phyloP scores from a whole-genome alignment of 306 rosid genomes.

The Ormosia semicastrata region DNA sequence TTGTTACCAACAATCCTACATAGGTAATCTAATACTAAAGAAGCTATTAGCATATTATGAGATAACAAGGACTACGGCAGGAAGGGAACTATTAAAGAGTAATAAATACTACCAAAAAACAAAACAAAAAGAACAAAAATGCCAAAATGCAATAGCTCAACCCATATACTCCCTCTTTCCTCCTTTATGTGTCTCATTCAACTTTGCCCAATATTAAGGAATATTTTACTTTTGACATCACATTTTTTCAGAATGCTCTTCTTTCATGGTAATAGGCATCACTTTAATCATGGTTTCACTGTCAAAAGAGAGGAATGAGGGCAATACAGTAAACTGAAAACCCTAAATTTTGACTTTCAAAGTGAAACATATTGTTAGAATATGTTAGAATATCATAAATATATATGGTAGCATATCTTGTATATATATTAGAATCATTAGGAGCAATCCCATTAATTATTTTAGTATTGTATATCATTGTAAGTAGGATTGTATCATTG shows the following conservation, averaged over 20 bases:
- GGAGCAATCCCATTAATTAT: too few relatives aligned
- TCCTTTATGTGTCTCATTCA: constrained; percentile 8
- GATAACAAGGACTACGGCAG: background rate
- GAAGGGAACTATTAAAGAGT: background rate
- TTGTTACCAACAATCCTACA: background rate
- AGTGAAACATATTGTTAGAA: background rate
- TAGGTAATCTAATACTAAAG: background rate
- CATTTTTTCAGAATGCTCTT: background rate
- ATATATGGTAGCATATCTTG: too few relatives aligned
- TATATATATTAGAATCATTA: too few relatives aligned
- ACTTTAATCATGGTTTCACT: background rate
- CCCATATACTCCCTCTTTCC: background rate
- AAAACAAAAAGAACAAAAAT: constrained; percentile 3
- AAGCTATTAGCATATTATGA: background rate
- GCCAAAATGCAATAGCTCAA: background rate
- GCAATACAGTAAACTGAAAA: background rate
- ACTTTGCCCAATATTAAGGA: background rate
- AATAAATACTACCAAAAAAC: background rate
- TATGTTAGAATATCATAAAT: too few relatives aligned
- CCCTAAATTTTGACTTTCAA: background rate
- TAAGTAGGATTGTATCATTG: too few relatives aligned
- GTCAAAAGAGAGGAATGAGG: background rate
- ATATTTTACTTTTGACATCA: background rate
- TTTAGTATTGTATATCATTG: too few relatives aligned
- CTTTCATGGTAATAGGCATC: background rate